A percentile compares a stretch with the other conserved stretches of the same genome.
These are phyloP conservation scores for Cercophora samala DNA, from an alignment of 495 filamentous ascomycete species.

Conservation along the genomic window DNA sequence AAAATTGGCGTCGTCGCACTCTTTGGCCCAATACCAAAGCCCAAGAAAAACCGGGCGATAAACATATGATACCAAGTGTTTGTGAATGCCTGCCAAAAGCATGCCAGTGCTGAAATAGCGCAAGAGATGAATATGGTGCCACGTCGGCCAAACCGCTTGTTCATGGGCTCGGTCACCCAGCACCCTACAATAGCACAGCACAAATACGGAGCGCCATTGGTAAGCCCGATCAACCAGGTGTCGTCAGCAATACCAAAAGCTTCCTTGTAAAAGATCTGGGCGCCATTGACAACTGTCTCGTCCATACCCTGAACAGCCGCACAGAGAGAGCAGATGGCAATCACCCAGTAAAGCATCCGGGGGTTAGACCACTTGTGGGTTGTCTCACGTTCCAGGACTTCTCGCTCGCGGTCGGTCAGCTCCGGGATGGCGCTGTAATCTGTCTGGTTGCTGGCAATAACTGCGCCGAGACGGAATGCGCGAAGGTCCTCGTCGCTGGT, in stretches of 20 bases:
- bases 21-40: conserved; percentile 78
- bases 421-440: conserved; percentile 53
- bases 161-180: conserved; percentile 81
- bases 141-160: conserved; percentile 73
- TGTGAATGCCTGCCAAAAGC: conserved; percentile 73
- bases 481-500: conserved; percentile 62
- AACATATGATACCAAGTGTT: conserved; percentile 75
- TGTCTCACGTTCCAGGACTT: conserved; percentile 59
- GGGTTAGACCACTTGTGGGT: conserved; percentile 73
- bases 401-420: conserved; percentile 55
- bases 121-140: conserved; percentile 82
- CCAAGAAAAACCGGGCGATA: conserved; percentile 66
- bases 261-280: conserved; percentile 62
- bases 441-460: conserved; percentile 49
- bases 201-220: conserved; percentile 67
- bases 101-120: conserved; percentile 57
- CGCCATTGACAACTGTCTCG: conserved; percentile 77
- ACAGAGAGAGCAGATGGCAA: conserved; percentile 51
- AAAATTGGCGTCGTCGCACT: conserved; percentile 74
- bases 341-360: conserved; percentile 60
- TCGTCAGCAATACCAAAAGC: conserved; percentile 65
- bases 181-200: conserved; percentile 74
- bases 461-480: conserved; percentile 69
- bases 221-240: conserved; percentile 67
- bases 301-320: conserved; percentile 65